phyloP scores from a whole-genome alignment of 2,329 filamentous ascomycete genomes.

The Stemphylium vesicarium region DNA sequence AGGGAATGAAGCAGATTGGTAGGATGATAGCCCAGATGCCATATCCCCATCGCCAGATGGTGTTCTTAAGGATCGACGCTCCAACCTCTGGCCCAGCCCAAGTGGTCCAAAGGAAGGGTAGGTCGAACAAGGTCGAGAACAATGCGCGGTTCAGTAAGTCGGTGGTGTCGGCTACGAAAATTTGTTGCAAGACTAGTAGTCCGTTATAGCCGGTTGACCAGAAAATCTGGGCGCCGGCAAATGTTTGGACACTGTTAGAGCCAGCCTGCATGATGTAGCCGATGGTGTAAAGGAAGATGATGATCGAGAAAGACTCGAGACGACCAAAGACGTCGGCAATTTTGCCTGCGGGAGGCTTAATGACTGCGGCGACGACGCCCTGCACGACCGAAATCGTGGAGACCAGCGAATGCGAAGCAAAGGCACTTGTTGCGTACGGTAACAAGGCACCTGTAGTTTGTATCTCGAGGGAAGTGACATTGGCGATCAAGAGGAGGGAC shows the following conservation, averaged over 20 bases:
- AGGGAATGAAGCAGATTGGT: conserved; percentile 62
- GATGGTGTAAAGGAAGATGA: conserved; percentile 61
- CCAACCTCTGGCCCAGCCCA: conserved; percentile 65
- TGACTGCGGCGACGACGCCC: conserved; percentile 66
- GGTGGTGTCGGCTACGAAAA: conserved; percentile 68
- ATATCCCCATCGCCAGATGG: conserved; percentile 68
- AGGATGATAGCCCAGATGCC: conserved; percentile 68
- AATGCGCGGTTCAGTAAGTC: conserved; percentile 65
- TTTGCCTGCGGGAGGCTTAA: conserved; percentile 67
- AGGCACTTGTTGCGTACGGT: conserved; percentile 70
- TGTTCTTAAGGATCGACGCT: conserved; percentile 53
- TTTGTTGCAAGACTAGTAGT: conserved; percentile 66
- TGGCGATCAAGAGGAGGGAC: conserved; percentile 63
- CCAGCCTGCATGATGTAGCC: conserved; percentile 65
- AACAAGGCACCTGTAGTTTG: conserved; percentile 68
- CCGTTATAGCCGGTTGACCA: conserved; percentile 67
- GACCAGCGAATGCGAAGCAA: conserved; percentile 68
- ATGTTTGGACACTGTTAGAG: conserved; percentile 60
- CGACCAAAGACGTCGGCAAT: conserved; percentile 68
- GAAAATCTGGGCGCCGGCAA: conserved; percentile 64
- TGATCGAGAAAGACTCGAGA: conserved; percentile 63
- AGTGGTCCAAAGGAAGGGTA: conserved; percentile 66
- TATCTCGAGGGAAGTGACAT: conserved; percentile 69
- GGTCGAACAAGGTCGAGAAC: conserved; percentile 63
- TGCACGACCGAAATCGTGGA: conserved; percentile 70